Conservation (phyloP, 208 protist species). For the Herpetomonas samuelpessoai region DNA sequence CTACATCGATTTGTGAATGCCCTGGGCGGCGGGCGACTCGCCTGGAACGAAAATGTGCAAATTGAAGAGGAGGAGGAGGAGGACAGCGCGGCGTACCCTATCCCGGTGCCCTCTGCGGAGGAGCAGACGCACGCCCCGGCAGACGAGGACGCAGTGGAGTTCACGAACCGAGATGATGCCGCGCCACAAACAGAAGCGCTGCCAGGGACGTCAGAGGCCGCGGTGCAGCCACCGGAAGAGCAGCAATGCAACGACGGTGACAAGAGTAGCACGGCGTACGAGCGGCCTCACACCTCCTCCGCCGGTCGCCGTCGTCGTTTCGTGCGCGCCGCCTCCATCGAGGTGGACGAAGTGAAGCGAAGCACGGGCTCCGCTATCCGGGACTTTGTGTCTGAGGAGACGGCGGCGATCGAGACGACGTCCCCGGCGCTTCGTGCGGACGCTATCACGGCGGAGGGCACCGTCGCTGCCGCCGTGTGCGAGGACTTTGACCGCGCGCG, state of each 20-base stretch:
- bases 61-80: constrained; percentile 19
- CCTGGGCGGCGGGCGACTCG: constrained; percentile 9
- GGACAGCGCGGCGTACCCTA: not conserved
- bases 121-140: no score
- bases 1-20: constrained; percentile 21
- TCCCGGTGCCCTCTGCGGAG: not conserved
- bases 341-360: not conserved
- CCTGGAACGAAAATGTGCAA: constrained; percentile 18
- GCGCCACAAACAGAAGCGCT: no score
- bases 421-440: not conserved
- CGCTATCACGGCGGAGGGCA: not conserved
- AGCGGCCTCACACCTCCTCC: not conserved
- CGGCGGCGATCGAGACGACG: not conserved
- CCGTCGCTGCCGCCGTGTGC: not conserved
- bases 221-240: not conserved
- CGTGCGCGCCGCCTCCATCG: not conserved
- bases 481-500: not conserved
- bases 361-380: not conserved
- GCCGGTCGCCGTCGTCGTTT: not conserved
- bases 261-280: not conserved
- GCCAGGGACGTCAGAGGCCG: no score
- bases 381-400: not conserved
- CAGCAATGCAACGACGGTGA: not conserved
- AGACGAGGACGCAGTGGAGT: not conserved
- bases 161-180: not conserved